phyloP scores from a whole-genome alignment of 108 stramenopile genomes.

The Discostella stelligeroides region DNA sequence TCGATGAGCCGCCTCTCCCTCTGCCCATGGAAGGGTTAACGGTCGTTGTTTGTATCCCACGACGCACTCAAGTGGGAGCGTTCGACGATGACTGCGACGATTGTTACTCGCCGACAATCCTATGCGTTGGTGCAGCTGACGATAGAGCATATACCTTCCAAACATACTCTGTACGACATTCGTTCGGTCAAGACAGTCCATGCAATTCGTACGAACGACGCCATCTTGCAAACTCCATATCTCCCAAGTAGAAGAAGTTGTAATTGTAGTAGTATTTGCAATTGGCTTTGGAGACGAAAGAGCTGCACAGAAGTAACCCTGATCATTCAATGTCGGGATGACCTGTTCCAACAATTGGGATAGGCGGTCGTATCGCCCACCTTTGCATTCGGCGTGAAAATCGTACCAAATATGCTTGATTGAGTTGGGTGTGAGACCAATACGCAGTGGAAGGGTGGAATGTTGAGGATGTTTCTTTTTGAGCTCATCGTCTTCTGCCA shows the following conservation, averaged over 20 bases:
- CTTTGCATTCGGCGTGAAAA: slow-evolving; percentile 95
- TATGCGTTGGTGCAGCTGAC: slow-evolving; percentile 51
- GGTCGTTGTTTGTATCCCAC: slow-evolving; percentile 42
- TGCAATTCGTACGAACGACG: slow-evolving; percentile 96
- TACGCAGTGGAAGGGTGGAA: background rate
- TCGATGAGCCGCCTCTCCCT: slow-evolving; percentile 79
- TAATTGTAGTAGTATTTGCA: background rate
- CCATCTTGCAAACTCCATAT: slow-evolving; percentile 74
- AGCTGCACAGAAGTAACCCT: slow-evolving; percentile 69
- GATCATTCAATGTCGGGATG: slow-evolving; percentile 60
- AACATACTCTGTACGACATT: slow-evolving; percentile 97
- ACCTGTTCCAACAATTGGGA: slow-evolving; percentile 70
- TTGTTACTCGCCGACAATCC: slow-evolving; percentile 22
- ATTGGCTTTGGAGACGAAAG: background rate
- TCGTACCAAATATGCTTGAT: slow-evolving; percentile 94
- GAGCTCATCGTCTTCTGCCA: no score
- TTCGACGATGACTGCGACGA: slow-evolving; percentile 30
- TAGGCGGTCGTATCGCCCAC: slow-evolving; percentile 88
- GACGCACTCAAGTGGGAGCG: slow-evolving; percentile 39
- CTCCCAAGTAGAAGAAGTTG: slow-evolving; percentile 29
- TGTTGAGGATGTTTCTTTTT: no score
- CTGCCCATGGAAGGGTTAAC: slow-evolving; percentile 63
- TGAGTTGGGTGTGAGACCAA: slow-evolving; percentile 3
- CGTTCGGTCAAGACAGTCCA: slow-evolving; percentile 98
- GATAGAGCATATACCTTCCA: slow-evolving; percentile 76